Evolutionary conservation across 2,329 filamentous ascomycete species (phyloP).

Genomic region (Talaromyces sp.): DNA sequence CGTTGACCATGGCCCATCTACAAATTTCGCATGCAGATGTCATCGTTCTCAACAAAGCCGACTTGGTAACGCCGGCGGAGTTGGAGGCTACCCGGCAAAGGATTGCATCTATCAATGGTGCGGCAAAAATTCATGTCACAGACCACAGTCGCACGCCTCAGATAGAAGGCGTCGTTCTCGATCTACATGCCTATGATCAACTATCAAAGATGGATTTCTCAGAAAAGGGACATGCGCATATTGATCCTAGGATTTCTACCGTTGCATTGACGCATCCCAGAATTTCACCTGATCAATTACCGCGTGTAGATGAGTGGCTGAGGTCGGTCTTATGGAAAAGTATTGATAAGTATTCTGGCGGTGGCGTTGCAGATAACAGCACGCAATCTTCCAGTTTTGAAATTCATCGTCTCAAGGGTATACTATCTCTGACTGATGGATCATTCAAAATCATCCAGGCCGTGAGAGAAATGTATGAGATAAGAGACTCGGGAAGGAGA

Average conservation of each 20-base stretch:
- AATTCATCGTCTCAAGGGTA: constrained; percentile 83
- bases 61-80: constrained; percentile 70
- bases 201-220: constrained; percentile 69
- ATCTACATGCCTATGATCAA: constrained; percentile 88
- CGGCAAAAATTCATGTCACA: constrained; percentile 81
- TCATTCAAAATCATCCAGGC: constrained; percentile 78
- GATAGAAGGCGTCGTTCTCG: constrained; percentile 80
- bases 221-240: constrained; percentile 78
- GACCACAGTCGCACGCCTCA: constrained; percentile 74
- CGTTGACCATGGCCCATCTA: constrained; percentile 88
- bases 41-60: constrained; percentile 88
- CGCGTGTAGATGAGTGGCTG: constrained; percentile 74
- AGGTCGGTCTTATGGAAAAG: constrained; percentile 78
- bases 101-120: constrained; percentile 79
- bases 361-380: background rate
- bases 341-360: constrained; percentile 25
- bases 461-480: constrained; percentile 89
- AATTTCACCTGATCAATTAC: constrained; percentile 57
- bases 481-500: constrained; percentile 59
- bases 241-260: constrained; percentile 87
- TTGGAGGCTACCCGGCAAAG: constrained; percentile 67
- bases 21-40: constrained; percentile 98
- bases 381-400: constrained; percentile 56
- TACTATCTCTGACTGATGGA: constrained; percentile 64
- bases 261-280: constrained; percentile 65